Evolutionary conservation across 2,329 filamentous ascomycete genomes (phyloP), one percentile per base, ranked within the genome.

Genomic region (Dactylellina parvicollis): DNA sequence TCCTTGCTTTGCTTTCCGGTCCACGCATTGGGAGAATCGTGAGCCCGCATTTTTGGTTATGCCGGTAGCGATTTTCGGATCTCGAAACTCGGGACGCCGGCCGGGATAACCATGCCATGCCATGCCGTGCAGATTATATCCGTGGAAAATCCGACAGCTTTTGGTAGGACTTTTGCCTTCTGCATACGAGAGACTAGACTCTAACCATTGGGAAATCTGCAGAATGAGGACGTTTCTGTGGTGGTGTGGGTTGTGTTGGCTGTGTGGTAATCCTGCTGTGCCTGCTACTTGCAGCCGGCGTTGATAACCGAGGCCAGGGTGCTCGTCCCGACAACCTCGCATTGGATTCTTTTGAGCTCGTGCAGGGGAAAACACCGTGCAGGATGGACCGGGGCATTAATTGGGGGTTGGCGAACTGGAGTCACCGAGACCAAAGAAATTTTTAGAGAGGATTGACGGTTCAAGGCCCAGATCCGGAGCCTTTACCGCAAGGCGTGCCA

Each of bases 291-390:
- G 64, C 64, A 46, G 50, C 65, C 56, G 59, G 65, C 65, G 49
- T 47, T 62, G 67, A 38, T 72, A 64, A 72, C 67, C 67, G 67
- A 72, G 42, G 52, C 59, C 59, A 34, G 67, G 67, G 52, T 52
- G 52, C 34, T 30, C 56, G 66, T 71, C 55, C 59, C 55, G 64
- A 61, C 34, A 60, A 32, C 32, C 44, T 60, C 54, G 46, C 46
- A 28, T 30, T 24, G 28, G 38, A 18, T 64, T 52, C 49, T 49
- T 56, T 44, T 32, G 30, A 28, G 55, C 26, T 64, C 32, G 52
- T 65, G 67, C 69, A 73, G 60, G 69, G 60, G 38, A 1, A 4
- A 26, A 32, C 38, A 46, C 22, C 16, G 22, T 36, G 24, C 20
- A 40, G 57, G 22, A 14, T 4, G 30, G 9, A 14, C 44, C 30